phyloP scores from a whole-genome alignment of 768 basidiomycete genomes.

The Cystofilobasidium ferigula region DNA sequence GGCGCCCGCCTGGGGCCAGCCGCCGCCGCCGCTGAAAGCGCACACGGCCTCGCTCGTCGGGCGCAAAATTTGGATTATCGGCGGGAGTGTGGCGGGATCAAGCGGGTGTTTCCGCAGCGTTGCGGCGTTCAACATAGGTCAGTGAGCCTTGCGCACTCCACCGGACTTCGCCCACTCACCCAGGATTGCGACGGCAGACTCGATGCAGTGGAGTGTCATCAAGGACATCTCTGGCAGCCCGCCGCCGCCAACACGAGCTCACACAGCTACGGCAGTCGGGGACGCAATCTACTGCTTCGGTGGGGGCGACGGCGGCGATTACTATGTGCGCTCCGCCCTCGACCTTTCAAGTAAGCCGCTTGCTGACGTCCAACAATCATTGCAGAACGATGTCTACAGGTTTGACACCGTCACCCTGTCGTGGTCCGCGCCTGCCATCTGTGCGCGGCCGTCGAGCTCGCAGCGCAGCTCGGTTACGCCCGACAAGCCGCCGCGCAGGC shows the following conservation, averaged over 20 bases:
- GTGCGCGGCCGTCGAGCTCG: neutral
- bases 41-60: constrained; percentile 21
- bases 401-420: constrained; percentile 54
- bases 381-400: constrained; percentile 59
- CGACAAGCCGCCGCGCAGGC: constrained; percentile 50
- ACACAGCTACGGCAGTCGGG: constrained; percentile 73
- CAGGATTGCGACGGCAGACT: no score
- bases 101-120: constrained; percentile 21
- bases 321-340: constrained; percentile 44
- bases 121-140: constrained; percentile 12
- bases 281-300: constrained; percentile 76
- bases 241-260: constrained; percentile 45
- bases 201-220: constrained; percentile 10
- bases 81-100: constrained; percentile 1
- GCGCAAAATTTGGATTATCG: constrained; percentile 16
- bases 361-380: neutral
- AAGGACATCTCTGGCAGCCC: neutral
- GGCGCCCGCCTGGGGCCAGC: neutral
- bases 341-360: neutral
- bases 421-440: constrained; percentile 35
- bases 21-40: constrained; percentile 18
- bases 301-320: constrained; percentile 69
- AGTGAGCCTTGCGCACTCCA: no score
- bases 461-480: neutral
- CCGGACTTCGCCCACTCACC: no score